Evolutionary conservation across 73 alveolate species (phyloP), one percentile per base, ranked within the genome.

Genomic region (Stentor coeruleus): DNA sequence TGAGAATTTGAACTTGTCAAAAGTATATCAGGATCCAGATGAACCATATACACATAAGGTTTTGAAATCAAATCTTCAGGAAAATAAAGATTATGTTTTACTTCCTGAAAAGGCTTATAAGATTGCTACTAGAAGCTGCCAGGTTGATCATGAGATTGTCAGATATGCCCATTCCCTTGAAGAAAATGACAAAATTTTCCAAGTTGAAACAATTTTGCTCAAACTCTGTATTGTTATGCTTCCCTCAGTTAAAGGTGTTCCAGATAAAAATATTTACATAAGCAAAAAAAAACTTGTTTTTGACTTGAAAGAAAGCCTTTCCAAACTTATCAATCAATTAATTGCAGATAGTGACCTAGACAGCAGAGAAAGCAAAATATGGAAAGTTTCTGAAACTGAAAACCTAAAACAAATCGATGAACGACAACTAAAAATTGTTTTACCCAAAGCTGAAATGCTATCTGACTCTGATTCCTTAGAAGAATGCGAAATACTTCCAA

Each of bases 401-500:
- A 1, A 20, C 14, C 42, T 26, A 26, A 37, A 20, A 31, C 20
- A 66, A 20, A 1, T 66, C 41, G 40, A 66, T 11, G 49, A 20
- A 33, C n/a, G 15, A 14, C 40, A 20, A 20, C n/a, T 26, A 1
- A 31, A 66, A 66, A 66, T 66, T 26, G n/a, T 20, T 66, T 20
- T 66, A 20, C n/a, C n/a, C n/a, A 40, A 31, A 20, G 79, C 79
- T 1, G 39, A 33, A 26, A 26, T 20, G n/a, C 37, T 66, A 26
- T 11, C 14, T 4, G 83, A 42, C 14, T 38, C 28, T 84, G 82
- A 84, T 3, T 55, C 87, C 4, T 42, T 84, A 39, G 90, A 55
- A 33, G 87, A 84, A 39, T 35, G 59, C 33, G 31, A 84, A 77
- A 35, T 84, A 28, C 86, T 38, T 14, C 82, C 81, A 15, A 74